A percentile compares a stretch with the other conserved stretches of the same genome.
Evolutionary conservation across 768 basidiomycete genomes (phyloP).

Genomic region (Mycena belliarum): DNA sequence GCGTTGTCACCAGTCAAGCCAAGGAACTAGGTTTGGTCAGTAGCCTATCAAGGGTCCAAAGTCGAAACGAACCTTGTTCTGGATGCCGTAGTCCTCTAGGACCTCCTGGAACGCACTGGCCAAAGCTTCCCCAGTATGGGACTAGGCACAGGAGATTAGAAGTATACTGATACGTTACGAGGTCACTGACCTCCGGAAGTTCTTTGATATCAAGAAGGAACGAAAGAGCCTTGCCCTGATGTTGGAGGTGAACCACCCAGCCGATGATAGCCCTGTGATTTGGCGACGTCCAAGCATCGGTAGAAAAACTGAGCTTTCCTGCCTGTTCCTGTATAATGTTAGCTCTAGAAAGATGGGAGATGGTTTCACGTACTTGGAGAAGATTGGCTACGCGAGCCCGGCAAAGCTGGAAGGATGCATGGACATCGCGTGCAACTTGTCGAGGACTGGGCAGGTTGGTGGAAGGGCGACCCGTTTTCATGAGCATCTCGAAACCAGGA

Average conservation of each 20-base stretch:
- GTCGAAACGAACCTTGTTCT: not conserved
- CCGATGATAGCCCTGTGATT: conserved; percentile 34
- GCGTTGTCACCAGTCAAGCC: conserved; percentile 30
- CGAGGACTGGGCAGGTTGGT: not conserved
- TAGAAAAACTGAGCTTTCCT: conserved; percentile 22
- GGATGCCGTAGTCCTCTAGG: conserved; percentile 20
- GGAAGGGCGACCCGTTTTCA: not conserved
- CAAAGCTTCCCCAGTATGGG: conserved; percentile 36
- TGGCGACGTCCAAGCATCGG: conserved; percentile 36
- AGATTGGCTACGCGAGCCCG: not conserved
- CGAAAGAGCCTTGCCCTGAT: conserved; percentile 26
- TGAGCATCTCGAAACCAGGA: conserved; percentile 17
- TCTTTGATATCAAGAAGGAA: conserved; percentile 41
- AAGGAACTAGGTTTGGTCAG: not conserved
- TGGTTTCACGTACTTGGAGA: not conserved
- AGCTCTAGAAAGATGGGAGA: too few relatives aligned
- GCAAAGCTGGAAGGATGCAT: not conserved
- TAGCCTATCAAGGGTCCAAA: too few relatives aligned
- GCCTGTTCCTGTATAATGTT: not conserved
- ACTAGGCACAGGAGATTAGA: conserved; percentile 7
- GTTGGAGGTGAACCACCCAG: conserved; percentile 29
- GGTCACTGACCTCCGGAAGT: conserved; percentile 27
- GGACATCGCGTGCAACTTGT: not conserved
- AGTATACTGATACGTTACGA: not conserved
- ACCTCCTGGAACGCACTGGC: conserved; percentile 35